phyloP scores from a whole-genome alignment of 2,329 filamentous ascomycete species.

The Penicillium vulpinum region DNA sequence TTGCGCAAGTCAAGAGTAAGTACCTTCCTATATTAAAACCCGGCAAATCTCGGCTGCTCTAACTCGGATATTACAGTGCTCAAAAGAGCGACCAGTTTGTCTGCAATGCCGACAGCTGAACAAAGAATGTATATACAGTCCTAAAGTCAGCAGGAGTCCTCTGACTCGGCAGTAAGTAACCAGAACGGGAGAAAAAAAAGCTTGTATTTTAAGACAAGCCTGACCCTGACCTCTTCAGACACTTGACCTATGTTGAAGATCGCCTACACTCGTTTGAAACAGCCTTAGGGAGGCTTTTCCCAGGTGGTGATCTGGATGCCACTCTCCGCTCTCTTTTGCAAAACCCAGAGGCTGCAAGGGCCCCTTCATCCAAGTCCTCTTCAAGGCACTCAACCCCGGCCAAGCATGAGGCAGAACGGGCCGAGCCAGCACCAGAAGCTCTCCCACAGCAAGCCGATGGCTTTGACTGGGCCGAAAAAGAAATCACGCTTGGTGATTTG shows the following conservation, averaged over 20 bases:
- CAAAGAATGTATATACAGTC: conserved; percentile 46
- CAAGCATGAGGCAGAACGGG: conserved; percentile 35
- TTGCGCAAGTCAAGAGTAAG: conserved; percentile 42
- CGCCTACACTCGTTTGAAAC: conserved; percentile 42
- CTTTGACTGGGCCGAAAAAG: conserved; percentile 43
- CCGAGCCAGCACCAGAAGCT: conserved; percentile 46
- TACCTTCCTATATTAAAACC: background rate
- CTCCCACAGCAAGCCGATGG: conserved; percentile 42
- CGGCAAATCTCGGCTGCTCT: background rate
- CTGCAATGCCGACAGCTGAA: conserved; percentile 42
- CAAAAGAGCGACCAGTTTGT: conserved; percentile 44
- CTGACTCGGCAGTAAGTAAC: conserved; percentile 43
- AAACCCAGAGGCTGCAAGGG: conserved; percentile 36
- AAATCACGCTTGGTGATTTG: conserved; percentile 40
- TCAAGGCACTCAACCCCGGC: conserved; percentile 41
- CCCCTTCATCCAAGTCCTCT: conserved; percentile 39
- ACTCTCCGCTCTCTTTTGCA: conserved; percentile 41
- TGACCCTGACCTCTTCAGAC: conserved; percentile 28
- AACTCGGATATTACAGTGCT: conserved; percentile 34
- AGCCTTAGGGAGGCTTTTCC: conserved; percentile 40
- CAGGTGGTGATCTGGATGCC: conserved; percentile 42
- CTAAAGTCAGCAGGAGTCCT: conserved; percentile 43
- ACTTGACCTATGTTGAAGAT: conserved; percentile 44
- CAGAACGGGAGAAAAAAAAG: background rate
- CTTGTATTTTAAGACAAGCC: conserved; percentile 5